Evolutionary conservation across 202 grass and related monocot species (phyloP).

Genomic region (Zizania palustris): DNA sequence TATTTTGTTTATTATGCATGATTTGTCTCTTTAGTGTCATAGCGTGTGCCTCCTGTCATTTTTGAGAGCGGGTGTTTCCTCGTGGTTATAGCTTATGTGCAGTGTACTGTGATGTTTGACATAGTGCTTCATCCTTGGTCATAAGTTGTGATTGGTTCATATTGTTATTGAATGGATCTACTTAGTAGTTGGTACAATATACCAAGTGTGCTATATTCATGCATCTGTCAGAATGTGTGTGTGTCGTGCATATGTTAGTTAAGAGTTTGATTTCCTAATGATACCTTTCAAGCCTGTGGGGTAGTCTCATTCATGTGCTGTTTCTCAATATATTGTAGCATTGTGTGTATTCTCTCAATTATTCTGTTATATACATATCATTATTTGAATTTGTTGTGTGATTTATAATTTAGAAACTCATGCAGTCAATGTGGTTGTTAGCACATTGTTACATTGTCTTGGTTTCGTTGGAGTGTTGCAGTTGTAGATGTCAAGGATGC

Average conservation of each 20-base stretch:
- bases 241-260: conserved; percentile 12
- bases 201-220: neutral
- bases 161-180: conserved; percentile 23
- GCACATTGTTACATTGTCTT: neutral
- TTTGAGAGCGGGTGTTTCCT: conserved; percentile 3
- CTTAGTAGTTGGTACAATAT: conserved; percentile 15
- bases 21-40: conserved; percentile 13
- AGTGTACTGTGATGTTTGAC: conserved; percentile 26
- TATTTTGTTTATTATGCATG: conserved; percentile 25
- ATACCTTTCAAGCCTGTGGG: too few relatives aligned
- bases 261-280: neutral
- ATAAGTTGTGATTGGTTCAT: conserved; percentile 23
- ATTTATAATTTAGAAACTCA: neutral
- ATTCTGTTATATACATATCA: neutral
- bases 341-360: neutral
- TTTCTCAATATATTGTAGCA: neutral
- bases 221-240: conserved; percentile 5
- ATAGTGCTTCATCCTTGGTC: conserved; percentile 18
- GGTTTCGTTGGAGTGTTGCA: neutral
- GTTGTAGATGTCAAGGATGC: too few relatives aligned
- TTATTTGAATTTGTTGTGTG: neutral
- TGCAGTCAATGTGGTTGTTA: neutral
- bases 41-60: conserved; percentile 22
- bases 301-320: neutral
- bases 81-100: conserved; percentile 13